Base-by-base conservation (phyloP, 2,329 filamentous ascomycete species). In the Sclerotinia sclerotiorum region DNA sequence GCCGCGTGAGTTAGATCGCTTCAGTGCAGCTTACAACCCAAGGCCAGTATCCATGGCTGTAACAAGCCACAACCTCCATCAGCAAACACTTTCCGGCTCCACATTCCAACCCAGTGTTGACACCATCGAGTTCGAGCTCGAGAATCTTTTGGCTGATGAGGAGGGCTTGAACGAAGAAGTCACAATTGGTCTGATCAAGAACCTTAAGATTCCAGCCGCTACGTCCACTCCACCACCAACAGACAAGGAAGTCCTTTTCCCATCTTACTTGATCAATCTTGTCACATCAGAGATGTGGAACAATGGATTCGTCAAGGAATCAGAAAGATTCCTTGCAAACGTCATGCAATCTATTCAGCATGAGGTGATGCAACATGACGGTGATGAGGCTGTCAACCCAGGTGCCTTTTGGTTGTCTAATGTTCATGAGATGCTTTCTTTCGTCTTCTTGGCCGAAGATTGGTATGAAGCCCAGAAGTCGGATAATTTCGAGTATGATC, bases 231-330 rank as follows among this genome's bases (percentile, higher is more conserved):
- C 94, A 27, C 90, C 94, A 65, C 94, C 95, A 15, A 97, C 93
- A 24, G 95, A 99, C 81, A 99, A 99, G 83, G 95, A 99, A 80
- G 94, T 99, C 29, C 85, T 99, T 65, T 99, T 99, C 89, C 95
- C 95, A 46, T 94, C 95, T 13, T 99, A 98, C 80, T 89, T 99
- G 75, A 99, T 99, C 84, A 99, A 99, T 80, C 85, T 99, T 70
- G 95, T 99, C 72, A 99, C 95, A 17, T 98, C 94, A 21, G 95
- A 99, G 83, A 99, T 99, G 95, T 99, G 95, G 95, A 99, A 99
- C 84, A 99, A 99, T 76, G 95, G 95, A 58, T 99, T 97, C 78
- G 95, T 99, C 75, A 99, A 99, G 84, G 95, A 99, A 81, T 98
- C 95, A 5, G 95, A 99, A 81, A 91, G 94, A 67, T 99, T 99